Percentiles rank a stretch among this genome's conserved stretches.
These are phyloP conservation scores for Harringtonia lauricola DNA, from an alignment of 2,329 filamentous ascomycete species.

Conservation along the genomic window DNA sequence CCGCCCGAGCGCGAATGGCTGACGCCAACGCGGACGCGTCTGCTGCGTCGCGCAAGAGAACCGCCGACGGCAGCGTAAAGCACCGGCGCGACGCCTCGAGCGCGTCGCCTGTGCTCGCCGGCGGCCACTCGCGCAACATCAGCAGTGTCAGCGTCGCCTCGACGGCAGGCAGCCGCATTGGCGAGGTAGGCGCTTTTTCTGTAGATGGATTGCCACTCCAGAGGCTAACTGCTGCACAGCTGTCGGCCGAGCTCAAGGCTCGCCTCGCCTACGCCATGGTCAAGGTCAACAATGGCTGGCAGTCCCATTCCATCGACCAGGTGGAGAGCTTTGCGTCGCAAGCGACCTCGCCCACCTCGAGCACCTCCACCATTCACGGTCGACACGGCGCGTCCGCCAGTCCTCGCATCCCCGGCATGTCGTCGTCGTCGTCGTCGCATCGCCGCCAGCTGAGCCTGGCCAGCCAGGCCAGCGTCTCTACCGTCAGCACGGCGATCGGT, in stretches of 20 bases:
- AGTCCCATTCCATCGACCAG: conserved; percentile 65
- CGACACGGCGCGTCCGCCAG: conserved; percentile 42
- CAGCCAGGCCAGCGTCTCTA: conserved; percentile 7
- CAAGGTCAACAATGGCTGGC: conserved; percentile 86
- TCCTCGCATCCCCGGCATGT: conserved; percentile 32
- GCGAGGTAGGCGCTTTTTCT: conserved; percentile 52
- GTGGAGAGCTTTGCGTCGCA: conserved; percentile 66
- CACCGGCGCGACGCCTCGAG: conserved; percentile 27
- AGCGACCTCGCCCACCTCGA: conserved; percentile 50
- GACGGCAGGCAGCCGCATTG: conserved; percentile 58
- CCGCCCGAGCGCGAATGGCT: conserved; percentile 37
- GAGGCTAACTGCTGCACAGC: conserved; percentile 31
- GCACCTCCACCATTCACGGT: conserved; percentile 42
- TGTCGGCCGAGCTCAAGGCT: conserved; percentile 69
- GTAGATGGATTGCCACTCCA: neutral
- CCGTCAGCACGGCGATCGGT: conserved; percentile 2
- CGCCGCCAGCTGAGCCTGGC: conserved; percentile 16
- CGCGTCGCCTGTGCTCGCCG: conserved; percentile 32
- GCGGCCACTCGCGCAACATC: conserved; percentile 58
- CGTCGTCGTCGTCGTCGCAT: conserved; percentile 23
- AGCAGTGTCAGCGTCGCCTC: conserved; percentile 54
- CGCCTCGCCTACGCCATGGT: conserved; percentile 88
- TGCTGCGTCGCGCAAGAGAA: conserved; percentile 53
- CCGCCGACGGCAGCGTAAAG: conserved; percentile 65
- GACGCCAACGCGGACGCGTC: conserved; percentile 22